Base-by-base conservation (phyloP, 2,329 filamentous ascomycete genomes). In the Elsinoe perseae region DNA sequence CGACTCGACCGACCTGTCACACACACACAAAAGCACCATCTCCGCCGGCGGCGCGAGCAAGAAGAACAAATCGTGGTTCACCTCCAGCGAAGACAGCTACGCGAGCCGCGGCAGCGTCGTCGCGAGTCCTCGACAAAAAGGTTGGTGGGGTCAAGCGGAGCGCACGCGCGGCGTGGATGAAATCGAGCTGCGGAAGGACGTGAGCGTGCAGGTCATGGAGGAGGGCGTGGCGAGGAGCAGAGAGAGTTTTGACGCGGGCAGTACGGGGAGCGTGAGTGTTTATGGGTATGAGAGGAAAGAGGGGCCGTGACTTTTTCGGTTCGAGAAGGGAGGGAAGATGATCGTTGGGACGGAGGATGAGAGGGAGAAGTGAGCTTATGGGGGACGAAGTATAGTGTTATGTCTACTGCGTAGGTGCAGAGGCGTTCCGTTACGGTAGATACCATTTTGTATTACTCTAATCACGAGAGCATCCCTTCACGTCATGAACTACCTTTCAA, bases 151-250 rank as follows among this genome's bases (percentile, higher is more conserved):
- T 4, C 10, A 23, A 9, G 18, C 44, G 28, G 30, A 46, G 53
- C 16, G 40, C 10, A n/a, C 28, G 38, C 10, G 21, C 9, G 27
- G 23, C 20, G 23, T 44, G 25, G 53, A 56, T n/a, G 53, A 56
- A 42, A 56, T 56, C 36, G 53, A 56, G 40, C 23, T 56, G 40
- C 23, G 53, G 9, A 56, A 56, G 25, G 53, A 56, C 18, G 53
- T 56, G 21, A 27, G 40, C 18, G 40, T 56, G 14, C 42, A 48
- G 28, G 53, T 56, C 2, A 20, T 44, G 28, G 53, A 56, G 28
- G 53, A 56, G 38, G 53, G 53, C 80, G 82, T 0, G 69, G 73
- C 2, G 42, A 50, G 40, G 34, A 52, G 42, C 30, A 50, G 6
- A 36, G 28, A 36, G 32, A 36, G 32, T 36, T 36, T 36, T 14